These are phyloP conservation scores for Aethionema arabicum DNA, from an alignment of 345 rosid species.

Conservation along the genomic window DNA sequence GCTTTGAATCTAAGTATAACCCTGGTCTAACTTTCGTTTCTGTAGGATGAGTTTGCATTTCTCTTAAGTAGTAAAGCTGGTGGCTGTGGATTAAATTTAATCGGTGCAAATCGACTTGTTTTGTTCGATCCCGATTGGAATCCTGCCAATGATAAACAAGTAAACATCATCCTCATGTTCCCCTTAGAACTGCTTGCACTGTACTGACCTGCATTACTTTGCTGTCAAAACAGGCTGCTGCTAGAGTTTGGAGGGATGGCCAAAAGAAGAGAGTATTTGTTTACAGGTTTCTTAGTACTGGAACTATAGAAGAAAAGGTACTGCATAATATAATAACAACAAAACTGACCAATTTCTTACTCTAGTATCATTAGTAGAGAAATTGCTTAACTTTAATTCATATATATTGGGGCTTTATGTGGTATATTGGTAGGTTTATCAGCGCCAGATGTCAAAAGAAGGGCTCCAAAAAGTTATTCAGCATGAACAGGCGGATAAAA, in stretches of 20 bases:
- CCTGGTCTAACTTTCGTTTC: constrained; percentile 25
- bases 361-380: not conserved
- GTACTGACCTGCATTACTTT: constrained; percentile 26
- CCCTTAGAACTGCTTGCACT: constrained; percentile 23
- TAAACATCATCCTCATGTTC: constrained; percentile 31
- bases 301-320: constrained; percentile 99
- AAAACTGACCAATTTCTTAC: constrained; percentile 1
- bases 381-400: constrained; percentile 22
- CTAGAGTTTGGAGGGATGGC: constrained; percentile 99
- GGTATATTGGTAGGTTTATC: constrained; percentile 69
- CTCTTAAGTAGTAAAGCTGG: constrained; percentile 99
- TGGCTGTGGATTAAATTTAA: constrained; percentile 97
- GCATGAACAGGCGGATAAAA: constrained; percentile 54
- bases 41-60: constrained; percentile 94
- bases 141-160: constrained; percentile 99
- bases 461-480: constrained; percentile 98
- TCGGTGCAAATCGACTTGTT: constrained; percentile 91
- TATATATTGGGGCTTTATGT: constrained; percentile 16
- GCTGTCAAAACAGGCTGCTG: constrained; percentile 77
- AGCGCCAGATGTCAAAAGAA: constrained; percentile 98
- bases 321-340: constrained; percentile 8
- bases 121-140: constrained; percentile 99
- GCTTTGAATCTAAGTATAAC: constrained; percentile 17
- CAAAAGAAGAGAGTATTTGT: constrained; percentile 97
- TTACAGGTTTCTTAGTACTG: constrained; percentile 91